Evolutionary conservation across 2,329 filamentous ascomycete genomes (phyloP).

Genomic region (Colletotrichum sansevieriae): DNA sequence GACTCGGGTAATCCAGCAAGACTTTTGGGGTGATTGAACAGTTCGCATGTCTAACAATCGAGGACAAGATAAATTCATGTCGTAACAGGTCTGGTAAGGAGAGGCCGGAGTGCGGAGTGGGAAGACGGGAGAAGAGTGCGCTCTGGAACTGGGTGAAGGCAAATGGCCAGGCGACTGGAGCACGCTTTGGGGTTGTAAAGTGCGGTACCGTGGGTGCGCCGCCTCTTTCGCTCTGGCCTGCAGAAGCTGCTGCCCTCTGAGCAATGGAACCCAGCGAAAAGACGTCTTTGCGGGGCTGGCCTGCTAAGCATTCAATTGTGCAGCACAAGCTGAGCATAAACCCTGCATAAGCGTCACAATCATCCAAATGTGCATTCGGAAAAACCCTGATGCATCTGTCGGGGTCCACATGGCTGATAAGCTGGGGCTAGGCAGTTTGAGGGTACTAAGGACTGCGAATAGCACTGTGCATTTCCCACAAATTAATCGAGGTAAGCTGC

Average conservation of each 20-base stretch:
- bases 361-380: slow-evolving; percentile 15
- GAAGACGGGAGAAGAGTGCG: slow-evolving; percentile 39
- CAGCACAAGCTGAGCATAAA: slow-evolving; percentile 28
- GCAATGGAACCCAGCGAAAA: slow-evolving; percentile 19
- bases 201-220: slow-evolving; percentile 36
- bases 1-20: slow-evolving; percentile 41
- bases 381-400: slow-evolving; percentile 28
- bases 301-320: slow-evolving; percentile 7
- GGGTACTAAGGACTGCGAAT: neutral
- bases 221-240: slow-evolving; percentile 19
- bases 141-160: slow-evolving; percentile 35
- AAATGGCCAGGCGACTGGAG: slow-evolving; percentile 35
- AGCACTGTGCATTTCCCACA: slow-evolving; percentile 33
- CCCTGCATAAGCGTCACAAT: neutral
- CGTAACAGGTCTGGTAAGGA: slow-evolving; percentile 35
- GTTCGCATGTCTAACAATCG: slow-evolving; percentile 43
- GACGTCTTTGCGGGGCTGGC: slow-evolving; percentile 33
- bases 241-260: slow-evolving; percentile 34
- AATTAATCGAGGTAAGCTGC: slow-evolving; percentile 2
- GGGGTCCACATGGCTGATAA: neutral
- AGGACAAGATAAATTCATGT: slow-evolving; percentile 38
- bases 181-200: slow-evolving; percentile 38
- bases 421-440: neutral
- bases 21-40: slow-evolving; percentile 36
- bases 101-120: slow-evolving; percentile 37